Evolutionary conservation across 1,139 yeast species (phyloP).

Genomic region (Taphrina deformans): DNA sequence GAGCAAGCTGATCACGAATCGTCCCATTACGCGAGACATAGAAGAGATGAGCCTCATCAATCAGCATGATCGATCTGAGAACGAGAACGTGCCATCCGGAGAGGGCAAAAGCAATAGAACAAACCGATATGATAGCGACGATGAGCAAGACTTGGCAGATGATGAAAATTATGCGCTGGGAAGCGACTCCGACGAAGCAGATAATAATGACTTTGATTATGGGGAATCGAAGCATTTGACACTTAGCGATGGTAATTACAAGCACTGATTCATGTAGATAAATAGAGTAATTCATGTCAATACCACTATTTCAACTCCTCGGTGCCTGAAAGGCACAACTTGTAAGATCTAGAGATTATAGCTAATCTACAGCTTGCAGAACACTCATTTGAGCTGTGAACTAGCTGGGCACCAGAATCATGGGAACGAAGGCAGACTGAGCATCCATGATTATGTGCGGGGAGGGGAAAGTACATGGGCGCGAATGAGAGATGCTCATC

Average conservation of each 20-base stretch:
- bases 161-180: conserved; percentile 13
- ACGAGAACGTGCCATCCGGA: neutral
- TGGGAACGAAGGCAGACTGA: too few species aligned
- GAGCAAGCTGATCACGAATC: neutral
- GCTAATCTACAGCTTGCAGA: too few species aligned
- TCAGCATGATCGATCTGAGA: neutral
- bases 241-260: neutral
- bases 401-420: too few species aligned
- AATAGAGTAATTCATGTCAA: neutral
- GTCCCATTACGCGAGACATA: neutral
- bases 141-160: conserved; percentile 11
- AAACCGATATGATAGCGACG: neutral
- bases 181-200: neutral
- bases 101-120: neutral
- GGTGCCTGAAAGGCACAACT: too few species aligned
- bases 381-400: too few species aligned
- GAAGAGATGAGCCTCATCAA: conserved; percentile 24
- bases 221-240: conserved; percentile 5
- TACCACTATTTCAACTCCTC: neutral
- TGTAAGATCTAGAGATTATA: too few species aligned
- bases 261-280: neutral
- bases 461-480: too few species aligned
- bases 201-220: neutral
- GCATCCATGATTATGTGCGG: too few species aligned
- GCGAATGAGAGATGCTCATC: neutral